phyloP scores from a whole-genome alignment of 495 filamentous ascomycete species.

The Penicillium goetzii region DNA sequence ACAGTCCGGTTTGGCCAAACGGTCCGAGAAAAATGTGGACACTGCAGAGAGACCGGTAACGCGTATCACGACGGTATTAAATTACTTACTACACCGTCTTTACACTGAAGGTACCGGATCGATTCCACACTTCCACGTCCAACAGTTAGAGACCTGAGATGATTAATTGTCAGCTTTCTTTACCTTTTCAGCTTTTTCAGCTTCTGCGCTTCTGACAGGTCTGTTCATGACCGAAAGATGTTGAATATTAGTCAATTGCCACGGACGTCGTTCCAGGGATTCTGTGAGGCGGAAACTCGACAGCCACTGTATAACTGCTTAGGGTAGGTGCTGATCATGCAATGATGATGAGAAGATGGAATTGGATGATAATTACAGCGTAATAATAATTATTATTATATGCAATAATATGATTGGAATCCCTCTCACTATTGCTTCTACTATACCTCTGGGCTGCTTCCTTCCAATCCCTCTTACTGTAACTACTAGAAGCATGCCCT shows the following conservation, averaged over 20 bases:
- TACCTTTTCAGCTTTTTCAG: not conserved
- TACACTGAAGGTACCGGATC: not conserved
- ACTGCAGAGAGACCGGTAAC: not conserved
- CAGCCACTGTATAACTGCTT: not conserved
- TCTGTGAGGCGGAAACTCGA: not conserved
- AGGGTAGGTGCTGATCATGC: conserved; percentile 2
- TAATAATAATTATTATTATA: not conserved
- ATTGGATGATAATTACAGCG: not conserved
- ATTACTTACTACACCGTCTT: not conserved
- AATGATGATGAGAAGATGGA: conserved; percentile 4
- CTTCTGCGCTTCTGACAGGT: not conserved
- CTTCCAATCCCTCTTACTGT: not conserved
- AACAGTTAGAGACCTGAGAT: not conserved
- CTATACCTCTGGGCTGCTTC: conserved; percentile 3
- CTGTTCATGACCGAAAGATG: not conserved
- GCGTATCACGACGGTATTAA: not conserved
- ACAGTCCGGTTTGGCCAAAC: not conserved
- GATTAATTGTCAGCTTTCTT: conserved; percentile 3
- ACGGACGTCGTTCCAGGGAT: not conserved
- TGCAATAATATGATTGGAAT: not conserved
- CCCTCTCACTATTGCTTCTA: not conserved
- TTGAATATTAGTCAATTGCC: not conserved
- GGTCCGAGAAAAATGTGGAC: not conserved
- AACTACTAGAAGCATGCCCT: not conserved
- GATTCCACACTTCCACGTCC: not conserved